Base-by-base conservation (phyloP, 225 moss, liverwort and hornwort genomes). In the Thuidium tamariscinum region DNA sequence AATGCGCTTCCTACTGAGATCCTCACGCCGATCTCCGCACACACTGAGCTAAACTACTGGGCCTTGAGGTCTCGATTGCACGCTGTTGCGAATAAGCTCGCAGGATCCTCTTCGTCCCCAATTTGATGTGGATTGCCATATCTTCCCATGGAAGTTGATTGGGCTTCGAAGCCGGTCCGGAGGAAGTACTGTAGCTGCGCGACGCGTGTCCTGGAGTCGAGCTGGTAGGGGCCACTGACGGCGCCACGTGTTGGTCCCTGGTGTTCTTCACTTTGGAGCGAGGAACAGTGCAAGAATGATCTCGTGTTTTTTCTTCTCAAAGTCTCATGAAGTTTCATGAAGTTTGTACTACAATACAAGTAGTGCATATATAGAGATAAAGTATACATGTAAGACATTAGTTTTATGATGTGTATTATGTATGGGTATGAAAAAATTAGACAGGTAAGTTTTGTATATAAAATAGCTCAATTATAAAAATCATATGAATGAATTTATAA, bases 21-120 rank as follows among this genome's bases (percentile, higher is more conserved):
- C 30, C 44, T 32, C 60, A 9, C 39, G 62, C 15, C 79, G 46
- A 62, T 1, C 15, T 16, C 15, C 13, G 32, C 56, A 7, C 7
- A 18, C 57, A 2, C 71, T 7, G 7, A 44, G 44, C 44, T 44
- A 44, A 44, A 9, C 9, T 44, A 44, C 26, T 13, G 8, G 2
- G 79, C 5, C 5, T 59, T 30, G 13, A 44, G 13, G 41, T 8
- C 57, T 57, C 0, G 13, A 41, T 2, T 10, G 44, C 9, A 71
- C 13, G 29, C 13, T 7, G 29, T 2, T 41, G 18, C 2, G 56
- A 7, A 9, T 9, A 8, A 15, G 1, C 3, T 9, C 7, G 0
- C 41, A 0, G 17, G 5, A 1, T 13, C 27, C 13, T 18, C 18
- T 30, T 60, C 59, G 8, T 14, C 59, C 46, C 62, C 34, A 34